Conservation (phyloP, 192 early-diverging fungal species). For the Coemansia sp. region DNA sequence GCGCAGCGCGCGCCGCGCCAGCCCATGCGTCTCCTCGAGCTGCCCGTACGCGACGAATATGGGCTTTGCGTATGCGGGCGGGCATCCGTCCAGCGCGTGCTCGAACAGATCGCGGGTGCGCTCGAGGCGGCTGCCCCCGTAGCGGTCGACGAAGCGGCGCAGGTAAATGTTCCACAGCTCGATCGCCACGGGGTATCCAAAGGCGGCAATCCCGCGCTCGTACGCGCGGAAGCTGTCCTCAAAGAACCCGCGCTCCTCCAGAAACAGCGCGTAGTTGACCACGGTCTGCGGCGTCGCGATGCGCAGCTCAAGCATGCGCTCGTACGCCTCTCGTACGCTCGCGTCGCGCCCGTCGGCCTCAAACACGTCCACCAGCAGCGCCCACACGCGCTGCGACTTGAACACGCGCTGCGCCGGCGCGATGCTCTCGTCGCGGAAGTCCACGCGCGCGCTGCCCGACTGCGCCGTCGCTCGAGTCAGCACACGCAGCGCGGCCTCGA, state of each 20-base stretch:
- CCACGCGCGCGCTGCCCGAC: slow-evolving; percentile 29
- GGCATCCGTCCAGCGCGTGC: slow-evolving; percentile 84
- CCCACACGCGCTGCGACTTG: slow-evolving; percentile 88
- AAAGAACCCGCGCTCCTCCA: slow-evolving; percentile 86
- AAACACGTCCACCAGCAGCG: slow-evolving; percentile 90
- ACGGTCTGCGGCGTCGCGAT: slow-evolving; percentile 96
- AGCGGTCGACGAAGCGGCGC: slow-evolving; percentile 78
- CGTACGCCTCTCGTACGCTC: slow-evolving; percentile 79
- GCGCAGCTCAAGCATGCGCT: slow-evolving; percentile 87
- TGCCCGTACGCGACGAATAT: slow-evolving; percentile 89
- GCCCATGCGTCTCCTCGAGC: slow-evolving; percentile 89
- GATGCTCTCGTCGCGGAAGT: slow-evolving; percentile 78
- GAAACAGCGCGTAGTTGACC: slow-evolving; percentile 88
- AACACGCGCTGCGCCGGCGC: slow-evolving; percentile 79
- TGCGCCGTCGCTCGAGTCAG: slow-evolving; percentile 76
- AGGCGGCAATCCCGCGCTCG: slow-evolving; percentile 94
- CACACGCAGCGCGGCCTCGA: slow-evolving; percentile 73
- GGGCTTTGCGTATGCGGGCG: slow-evolving; percentile 80
- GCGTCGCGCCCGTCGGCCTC: slow-evolving; percentile 86
- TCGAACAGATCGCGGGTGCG: slow-evolving; percentile 94
- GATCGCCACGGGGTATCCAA: slow-evolving; percentile 94
- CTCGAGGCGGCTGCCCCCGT: slow-evolving; percentile 85
- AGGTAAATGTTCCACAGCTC: slow-evolving; percentile 98
- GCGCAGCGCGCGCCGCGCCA: slow-evolving; percentile 87
- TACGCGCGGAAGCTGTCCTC: slow-evolving; percentile 96